Percentiles rank a stretch among this genome's conserved stretches.
Conservation (phyloP, 768 basidiomycete genomes). For the Mycena belliarum region DNA sequence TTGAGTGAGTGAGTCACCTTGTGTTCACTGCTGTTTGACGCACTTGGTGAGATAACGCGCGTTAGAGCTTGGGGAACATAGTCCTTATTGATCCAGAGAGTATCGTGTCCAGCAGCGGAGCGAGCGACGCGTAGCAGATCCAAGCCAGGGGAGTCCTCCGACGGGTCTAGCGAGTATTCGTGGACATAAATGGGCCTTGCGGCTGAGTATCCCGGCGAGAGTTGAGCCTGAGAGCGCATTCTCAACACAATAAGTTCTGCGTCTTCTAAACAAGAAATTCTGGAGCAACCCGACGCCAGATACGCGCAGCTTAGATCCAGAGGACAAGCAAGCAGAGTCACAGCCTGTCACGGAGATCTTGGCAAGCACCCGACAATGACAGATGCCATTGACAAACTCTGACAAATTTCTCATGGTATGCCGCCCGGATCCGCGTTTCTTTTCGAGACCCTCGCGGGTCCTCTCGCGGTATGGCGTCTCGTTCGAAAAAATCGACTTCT, state of each 20-base stretch:
- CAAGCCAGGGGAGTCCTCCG: neutral
- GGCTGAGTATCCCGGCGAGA: neutral
- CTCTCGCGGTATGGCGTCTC: no score
- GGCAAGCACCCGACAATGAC: no score
- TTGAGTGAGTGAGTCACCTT: neutral
- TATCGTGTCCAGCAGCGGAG: slow-evolving; percentile 1
- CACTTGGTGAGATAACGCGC: neutral
- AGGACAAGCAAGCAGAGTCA: no score
- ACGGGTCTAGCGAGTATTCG: slow-evolving; percentile 3
- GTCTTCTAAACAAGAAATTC: no score
- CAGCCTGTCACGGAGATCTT: no score
- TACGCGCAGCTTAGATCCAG: no score
- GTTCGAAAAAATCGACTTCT: neutral
- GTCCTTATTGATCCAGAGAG: slow-evolving; percentile 1
- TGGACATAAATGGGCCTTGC: slow-evolving; percentile 9
- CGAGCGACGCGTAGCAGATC: slow-evolving; percentile 4
- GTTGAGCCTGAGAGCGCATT: slow-evolving; percentile 17
- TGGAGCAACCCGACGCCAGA: no score
- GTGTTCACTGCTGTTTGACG: neutral
- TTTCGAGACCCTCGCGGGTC: no score
- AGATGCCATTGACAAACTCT: no score
- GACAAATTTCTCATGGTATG: no score
- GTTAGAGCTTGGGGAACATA: neutral
- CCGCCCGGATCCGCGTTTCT: no score
- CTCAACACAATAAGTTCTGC: slow-evolving; percentile 12